Evolutionary conservation across 164 flowering plant genomes (phyloP).

Genomic region (Piper betle): DNA sequence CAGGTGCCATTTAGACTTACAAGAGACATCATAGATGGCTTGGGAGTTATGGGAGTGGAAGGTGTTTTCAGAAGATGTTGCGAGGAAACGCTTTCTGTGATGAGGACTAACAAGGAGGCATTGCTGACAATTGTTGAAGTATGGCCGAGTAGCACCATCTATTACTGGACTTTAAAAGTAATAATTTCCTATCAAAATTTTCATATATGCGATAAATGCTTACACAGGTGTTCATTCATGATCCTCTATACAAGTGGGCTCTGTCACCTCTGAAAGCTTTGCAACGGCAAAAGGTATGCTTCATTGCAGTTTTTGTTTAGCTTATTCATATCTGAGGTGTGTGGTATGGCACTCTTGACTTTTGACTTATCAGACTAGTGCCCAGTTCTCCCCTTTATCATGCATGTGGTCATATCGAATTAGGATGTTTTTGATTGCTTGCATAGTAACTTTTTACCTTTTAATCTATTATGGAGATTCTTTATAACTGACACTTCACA

Average conservation of each 20-base stretch:
- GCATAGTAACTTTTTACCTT: too few relatives aligned
- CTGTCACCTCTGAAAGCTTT: slow-evolving; percentile 91
- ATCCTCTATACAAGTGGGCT: slow-evolving; percentile 98
- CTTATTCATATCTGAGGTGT: too few relatives aligned
- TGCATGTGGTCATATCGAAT: too few relatives aligned
- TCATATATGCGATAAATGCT: background rate
- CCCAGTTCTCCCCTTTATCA: too few relatives aligned
- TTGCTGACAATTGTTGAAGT: slow-evolving; percentile 90
- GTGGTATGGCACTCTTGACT: too few relatives aligned
- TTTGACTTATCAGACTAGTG: too few relatives aligned
- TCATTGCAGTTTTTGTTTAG: too few relatives aligned
- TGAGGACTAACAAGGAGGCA: slow-evolving; percentile 97
- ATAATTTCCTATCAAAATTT: background rate
- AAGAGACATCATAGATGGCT: slow-evolving; percentile 92
- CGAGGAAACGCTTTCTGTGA: slow-evolving; percentile 88
- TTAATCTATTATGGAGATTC: too few relatives aligned
- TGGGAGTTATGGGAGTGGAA: slow-evolving; percentile 96
- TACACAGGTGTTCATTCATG: slow-evolving; percentile 93
- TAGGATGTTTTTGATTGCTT: too few relatives aligned
- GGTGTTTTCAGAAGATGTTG: slow-evolving; percentile 96
- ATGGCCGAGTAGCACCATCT: slow-evolving; percentile 8
- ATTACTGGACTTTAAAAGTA: background rate
- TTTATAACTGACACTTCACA: too few relatives aligned
- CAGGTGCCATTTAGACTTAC: slow-evolving; percentile 98
- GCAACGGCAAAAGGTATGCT: slow-evolving; percentile 88